Evolutionary conservation across 768 basidiomycete genomes (phyloP).

Genomic region (Amanita rimosa): DNA sequence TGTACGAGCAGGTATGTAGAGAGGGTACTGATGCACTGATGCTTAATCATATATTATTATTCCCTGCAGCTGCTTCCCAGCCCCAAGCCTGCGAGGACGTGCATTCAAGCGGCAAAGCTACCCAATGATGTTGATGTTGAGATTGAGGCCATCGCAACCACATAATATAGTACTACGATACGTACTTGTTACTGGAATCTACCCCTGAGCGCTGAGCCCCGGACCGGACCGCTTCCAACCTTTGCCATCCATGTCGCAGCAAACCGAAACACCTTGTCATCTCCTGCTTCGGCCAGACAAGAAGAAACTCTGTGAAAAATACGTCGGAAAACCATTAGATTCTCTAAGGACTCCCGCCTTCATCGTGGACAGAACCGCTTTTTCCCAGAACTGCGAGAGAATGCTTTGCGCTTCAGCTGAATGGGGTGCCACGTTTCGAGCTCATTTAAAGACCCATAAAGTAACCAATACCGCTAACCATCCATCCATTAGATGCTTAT

Average conservation of each 20-base stretch:
- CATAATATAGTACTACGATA: too few species aligned
- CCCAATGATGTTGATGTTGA: conserved; percentile 65
- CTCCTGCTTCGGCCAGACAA: conserved; percentile 27
- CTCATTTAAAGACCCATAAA: conserved; percentile 82
- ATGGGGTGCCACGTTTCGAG: conserved; percentile 66
- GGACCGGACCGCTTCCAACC: too few species aligned
- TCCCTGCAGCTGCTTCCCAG: conserved; percentile 28
- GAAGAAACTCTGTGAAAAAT: conserved; percentile 37
- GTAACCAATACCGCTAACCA: conserved; percentile 19
- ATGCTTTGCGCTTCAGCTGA: conserved; percentile 60
- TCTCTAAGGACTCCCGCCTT: conserved; percentile 66
- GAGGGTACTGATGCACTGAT: too few species aligned
- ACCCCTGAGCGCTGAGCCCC: too few species aligned
- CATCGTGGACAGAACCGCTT: conserved; percentile 63
- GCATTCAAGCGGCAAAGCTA: conserved; percentile 62
- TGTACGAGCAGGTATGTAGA: conserved; percentile 41
- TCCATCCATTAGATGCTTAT: not conserved
- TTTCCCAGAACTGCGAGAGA: conserved; percentile 59
- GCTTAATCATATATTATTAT: too few species aligned
- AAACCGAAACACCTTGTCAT: conserved; percentile 15
- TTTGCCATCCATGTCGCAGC: conserved; percentile 11
- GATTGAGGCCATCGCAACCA: conserved; percentile 62
- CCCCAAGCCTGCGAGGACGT: conserved; percentile 64
- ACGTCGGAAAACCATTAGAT: conserved; percentile 44
- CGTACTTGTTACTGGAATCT: too few species aligned